These are phyloP conservation scores for Hyphodiscus sp. DNA, from an alignment of 2,329 filamentous ascomycete species.

Conservation along the genomic window DNA sequence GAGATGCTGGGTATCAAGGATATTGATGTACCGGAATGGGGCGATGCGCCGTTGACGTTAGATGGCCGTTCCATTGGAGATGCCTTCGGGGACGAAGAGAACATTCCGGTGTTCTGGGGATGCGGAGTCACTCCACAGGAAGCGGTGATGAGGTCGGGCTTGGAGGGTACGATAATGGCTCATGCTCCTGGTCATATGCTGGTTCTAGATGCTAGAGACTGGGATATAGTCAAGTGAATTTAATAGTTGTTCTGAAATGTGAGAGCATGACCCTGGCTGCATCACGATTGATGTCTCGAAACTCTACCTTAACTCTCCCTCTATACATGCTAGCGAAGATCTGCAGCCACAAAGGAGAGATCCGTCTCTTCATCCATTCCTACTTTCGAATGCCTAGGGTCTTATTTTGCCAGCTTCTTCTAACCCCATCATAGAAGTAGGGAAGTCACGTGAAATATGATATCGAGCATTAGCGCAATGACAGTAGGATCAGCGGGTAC, in stretches of 20 bases:
- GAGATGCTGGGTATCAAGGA: conserved; percentile 46
- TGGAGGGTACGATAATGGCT: conserved; percentile 49
- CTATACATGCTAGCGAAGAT: no score
- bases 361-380: no score
- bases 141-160: conserved; percentile 51
- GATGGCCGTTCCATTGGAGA: conserved; percentile 30
- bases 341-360: no score
- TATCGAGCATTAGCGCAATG: not conserved
- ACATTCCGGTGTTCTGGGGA: conserved; percentile 55
- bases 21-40: conserved; percentile 49
- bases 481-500: not conserved
- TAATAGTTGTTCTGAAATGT: not conserved
- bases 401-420: no score
- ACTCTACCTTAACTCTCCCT: no score
- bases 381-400: no score
- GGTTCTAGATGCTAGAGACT: conserved; percentile 40
- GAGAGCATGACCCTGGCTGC: not conserved
- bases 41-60: conserved; percentile 38
- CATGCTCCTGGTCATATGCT: conserved; percentile 60
- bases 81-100: conserved; percentile 29
- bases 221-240: conserved; percentile 8
- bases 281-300: not conserved
- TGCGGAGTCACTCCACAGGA: conserved; percentile 63
- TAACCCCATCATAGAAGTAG: no score
- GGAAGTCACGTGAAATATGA: not conserved